Conservation (phyloP, 2,329 filamentous ascomycete species). For the Lanzia echinophila region DNA sequence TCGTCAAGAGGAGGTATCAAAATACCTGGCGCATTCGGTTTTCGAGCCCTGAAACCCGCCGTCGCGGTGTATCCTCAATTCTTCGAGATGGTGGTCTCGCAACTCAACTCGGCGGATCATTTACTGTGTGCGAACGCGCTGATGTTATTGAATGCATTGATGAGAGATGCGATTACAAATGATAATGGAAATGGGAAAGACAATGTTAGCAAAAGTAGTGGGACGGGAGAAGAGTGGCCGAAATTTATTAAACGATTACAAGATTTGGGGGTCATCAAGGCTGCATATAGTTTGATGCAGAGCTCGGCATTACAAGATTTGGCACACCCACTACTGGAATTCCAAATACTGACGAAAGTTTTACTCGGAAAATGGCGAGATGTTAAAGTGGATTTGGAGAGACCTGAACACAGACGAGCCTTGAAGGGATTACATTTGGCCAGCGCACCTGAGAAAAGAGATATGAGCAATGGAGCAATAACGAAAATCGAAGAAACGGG, state of each 20-base stretch:
- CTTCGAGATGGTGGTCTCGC: conserved; percentile 85
- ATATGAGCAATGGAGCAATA: conserved; percentile 28
- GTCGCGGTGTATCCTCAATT: conserved; percentile 90
- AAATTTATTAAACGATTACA: conserved; percentile 92
- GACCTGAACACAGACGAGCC: conserved; percentile 79
- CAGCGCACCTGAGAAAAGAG: conserved; percentile 60
- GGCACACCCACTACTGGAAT: conserved; percentile 84
- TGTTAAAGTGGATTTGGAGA: conserved; percentile 75
- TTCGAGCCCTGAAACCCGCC: conserved; percentile 84
- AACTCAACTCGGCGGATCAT: conserved; percentile 90
- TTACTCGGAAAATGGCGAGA: conserved; percentile 83
- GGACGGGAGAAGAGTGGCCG: conserved; percentile 70
- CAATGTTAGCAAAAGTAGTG: conserved; percentile 30
- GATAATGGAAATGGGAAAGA: conserved; percentile 41
- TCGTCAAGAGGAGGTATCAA: conserved; percentile 40
- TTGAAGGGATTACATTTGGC: conserved; percentile 72
- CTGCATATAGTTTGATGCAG: conserved; percentile 90
- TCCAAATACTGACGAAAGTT: conserved; percentile 85
- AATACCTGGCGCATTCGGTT: conserved; percentile 65
- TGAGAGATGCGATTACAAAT: conserved; percentile 80
- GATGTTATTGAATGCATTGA: conserved; percentile 90
- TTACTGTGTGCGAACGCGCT: conserved; percentile 91
- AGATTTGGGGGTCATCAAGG: conserved; percentile 86
- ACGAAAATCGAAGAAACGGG: conserved; percentile 30
- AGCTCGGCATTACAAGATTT: conserved; percentile 86